These are phyloP conservation scores for Paramyrothecium roridum DNA, from an alignment of 2,329 filamentous ascomycete genomes.

Conservation along the genomic window DNA sequence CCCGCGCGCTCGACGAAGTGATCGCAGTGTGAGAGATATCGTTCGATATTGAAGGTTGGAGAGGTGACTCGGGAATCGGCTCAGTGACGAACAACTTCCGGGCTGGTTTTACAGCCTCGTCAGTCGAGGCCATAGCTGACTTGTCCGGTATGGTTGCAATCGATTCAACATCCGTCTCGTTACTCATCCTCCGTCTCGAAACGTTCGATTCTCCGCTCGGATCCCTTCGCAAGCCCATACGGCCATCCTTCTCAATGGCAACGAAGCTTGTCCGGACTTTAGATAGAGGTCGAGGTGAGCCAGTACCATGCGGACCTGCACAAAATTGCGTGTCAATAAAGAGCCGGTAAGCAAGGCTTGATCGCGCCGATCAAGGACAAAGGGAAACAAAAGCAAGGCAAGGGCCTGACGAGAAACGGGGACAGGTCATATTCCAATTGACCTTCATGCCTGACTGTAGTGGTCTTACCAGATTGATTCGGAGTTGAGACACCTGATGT, in stretches of 20 bases:
- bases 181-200: conserved; percentile 32
- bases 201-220: conserved; percentile 33
- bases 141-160: conserved; percentile 34
- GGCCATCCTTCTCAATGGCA: conserved; percentile 64
- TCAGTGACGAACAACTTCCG: conserved; percentile 28
- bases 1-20: neutral
- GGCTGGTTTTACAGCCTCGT: conserved; percentile 15
- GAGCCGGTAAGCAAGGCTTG: neutral
- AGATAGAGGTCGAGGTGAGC: conserved; percentile 64
- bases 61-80: conserved; percentile 40
- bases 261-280: conserved; percentile 76
- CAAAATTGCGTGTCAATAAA: neutral
- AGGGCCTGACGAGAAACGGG: neutral
- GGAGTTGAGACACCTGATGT: conserved; percentile 53
- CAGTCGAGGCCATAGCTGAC: conserved; percentile 20
- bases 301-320: conserved; percentile 30
- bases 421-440: too few species aligned
- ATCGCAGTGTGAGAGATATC: neutral
- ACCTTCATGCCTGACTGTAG: neutral
- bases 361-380: neutral
- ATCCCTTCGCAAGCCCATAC: conserved; percentile 47
- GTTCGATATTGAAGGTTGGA: conserved; percentile 12
- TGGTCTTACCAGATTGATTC: conserved; percentile 19
- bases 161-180: conserved; percentile 27
- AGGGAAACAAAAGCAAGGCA: neutral